phyloP scores from a whole-genome alignment of 345 rosid genomes.

The Hypericum androsaemum region DNA sequence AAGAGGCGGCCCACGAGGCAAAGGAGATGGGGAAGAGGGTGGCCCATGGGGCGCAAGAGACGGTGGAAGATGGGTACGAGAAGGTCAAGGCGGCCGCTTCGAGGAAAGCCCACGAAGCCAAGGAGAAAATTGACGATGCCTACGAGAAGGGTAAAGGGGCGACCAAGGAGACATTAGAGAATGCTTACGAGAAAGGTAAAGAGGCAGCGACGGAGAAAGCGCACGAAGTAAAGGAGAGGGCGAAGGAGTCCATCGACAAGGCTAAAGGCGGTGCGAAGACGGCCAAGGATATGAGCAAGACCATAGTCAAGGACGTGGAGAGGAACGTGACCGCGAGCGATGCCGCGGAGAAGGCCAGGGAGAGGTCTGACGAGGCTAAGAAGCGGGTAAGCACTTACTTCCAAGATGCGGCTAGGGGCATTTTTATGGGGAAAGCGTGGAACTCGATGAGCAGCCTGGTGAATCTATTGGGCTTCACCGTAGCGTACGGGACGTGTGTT shows the following conservation, averaged over 20 bases:
- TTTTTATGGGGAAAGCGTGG: conserved; percentile 8
- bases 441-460: conserved; percentile 20
- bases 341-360: not conserved
- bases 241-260: conserved; percentile 8
- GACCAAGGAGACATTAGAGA: not conserved
- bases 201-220: conserved; percentile 5
- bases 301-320: conserved; percentile 8
- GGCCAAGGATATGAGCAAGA: conserved; percentile 14
- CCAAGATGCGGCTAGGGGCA: not conserved
- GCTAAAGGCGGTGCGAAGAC: conserved; percentile 8
- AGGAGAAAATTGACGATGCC: conserved; percentile 12
- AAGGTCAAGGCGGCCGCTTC: not conserved
- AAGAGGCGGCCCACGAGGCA: conserved; percentile 1
- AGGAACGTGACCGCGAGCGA: conserved; percentile 7
- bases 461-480: conserved; percentile 37
- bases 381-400: not conserved
- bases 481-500: conserved; percentile 53
- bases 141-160: conserved; percentile 2
- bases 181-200: not conserved
- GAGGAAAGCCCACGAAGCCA: not conserved
- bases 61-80: conserved; percentile 5
- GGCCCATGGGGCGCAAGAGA: conserved; percentile 7
- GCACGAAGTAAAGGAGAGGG: conserved; percentile 15
- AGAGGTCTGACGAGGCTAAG: conserved; percentile 1
- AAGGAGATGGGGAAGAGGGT: conserved; percentile 6